These are phyloP conservation scores for Candida saitoana DNA, from an alignment of 805 yeast species.

Conservation along the genomic window DNA sequence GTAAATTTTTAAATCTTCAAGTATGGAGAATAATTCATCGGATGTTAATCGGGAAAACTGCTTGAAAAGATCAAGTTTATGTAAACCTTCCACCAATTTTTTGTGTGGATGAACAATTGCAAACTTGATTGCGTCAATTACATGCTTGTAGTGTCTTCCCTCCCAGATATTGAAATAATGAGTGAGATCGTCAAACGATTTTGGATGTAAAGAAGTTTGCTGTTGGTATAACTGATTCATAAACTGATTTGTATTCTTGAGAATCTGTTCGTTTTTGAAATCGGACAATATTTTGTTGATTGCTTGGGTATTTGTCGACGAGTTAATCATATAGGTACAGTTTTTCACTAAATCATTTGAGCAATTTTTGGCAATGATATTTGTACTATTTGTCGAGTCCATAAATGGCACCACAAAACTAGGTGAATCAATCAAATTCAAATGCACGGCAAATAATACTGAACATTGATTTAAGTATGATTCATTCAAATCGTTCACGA, in stretches of 20 bases:
- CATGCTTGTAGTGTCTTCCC: constrained; percentile 19
- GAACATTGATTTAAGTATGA: constrained; percentile 27
- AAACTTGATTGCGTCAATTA: constrained; percentile 27
- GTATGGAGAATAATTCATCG: constrained; percentile 10
- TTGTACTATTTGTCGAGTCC: constrained; percentile 13
- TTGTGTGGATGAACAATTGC: constrained; percentile 32
- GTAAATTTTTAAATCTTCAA: constrained; percentile 20
- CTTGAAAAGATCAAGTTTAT: constrained; percentile 8
- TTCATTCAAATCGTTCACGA: constrained; percentile 9
- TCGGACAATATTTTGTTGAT: constrained; percentile 8
- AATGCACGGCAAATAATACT: constrained; percentile 26
- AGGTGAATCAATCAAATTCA: constrained; percentile 20
- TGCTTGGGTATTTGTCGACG: constrained; percentile 13
- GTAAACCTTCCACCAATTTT: constrained; percentile 6
- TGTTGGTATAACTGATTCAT: constrained; percentile 14
- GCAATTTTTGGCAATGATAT: constrained; percentile 15
- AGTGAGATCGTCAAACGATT: constrained; percentile 23
- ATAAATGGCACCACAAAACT: constrained; percentile 24
- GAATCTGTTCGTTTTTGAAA: constrained; percentile 13
- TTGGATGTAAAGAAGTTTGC: constrained; percentile 11
- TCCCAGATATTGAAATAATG: constrained; percentile 29
- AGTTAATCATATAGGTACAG: constrained; percentile 21
- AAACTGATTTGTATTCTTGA: constrained; percentile 18
- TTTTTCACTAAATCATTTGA: constrained; percentile 25
- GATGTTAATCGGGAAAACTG: constrained; percentile 8